Percentiles rank a stretch among this genome's conserved stretches.
phyloP scores from a whole-genome alignment of 371 early-diverging fungal species.

The Mucor saturninus region DNA sequence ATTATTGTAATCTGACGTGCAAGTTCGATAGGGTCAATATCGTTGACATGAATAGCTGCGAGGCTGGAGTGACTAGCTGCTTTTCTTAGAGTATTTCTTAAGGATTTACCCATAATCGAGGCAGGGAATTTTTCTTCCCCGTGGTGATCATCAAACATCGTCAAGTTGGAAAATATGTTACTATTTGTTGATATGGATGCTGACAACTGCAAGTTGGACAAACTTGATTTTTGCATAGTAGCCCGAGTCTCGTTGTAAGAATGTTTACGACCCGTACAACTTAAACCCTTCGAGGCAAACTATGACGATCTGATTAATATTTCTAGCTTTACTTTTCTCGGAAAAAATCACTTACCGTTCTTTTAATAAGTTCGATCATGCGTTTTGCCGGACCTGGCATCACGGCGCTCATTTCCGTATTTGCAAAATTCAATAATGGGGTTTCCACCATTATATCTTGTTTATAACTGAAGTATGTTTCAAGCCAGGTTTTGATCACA shows the following conservation, averaged over 20 bases:
- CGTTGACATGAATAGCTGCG: slow-evolving; percentile 54
- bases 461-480: slow-evolving; percentile 75
- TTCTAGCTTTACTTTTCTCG: too few species aligned
- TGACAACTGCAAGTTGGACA: slow-evolving; percentile 27
- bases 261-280: slow-evolving; percentile 15
- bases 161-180: slow-evolving; percentile 40
- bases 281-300: slow-evolving; percentile 24
- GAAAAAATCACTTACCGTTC: slow-evolving; percentile 30
- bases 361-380: slow-evolving; percentile 43
- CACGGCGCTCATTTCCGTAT: slow-evolving; percentile 34
- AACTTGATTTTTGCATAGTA: slow-evolving; percentile 14
- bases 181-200: slow-evolving; percentile 23
- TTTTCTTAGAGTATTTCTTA: slow-evolving; percentile 41
- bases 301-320: neutral
- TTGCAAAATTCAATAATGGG: slow-evolving; percentile 32
- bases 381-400: slow-evolving; percentile 53
- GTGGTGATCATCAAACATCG: slow-evolving; percentile 40
- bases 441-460: slow-evolving; percentile 53
- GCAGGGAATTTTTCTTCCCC: slow-evolving; percentile 29
- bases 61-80: slow-evolving; percentile 27
- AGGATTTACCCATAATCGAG: slow-evolving; percentile 35
- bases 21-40: slow-evolving; percentile 76
- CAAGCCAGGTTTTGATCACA: slow-evolving; percentile 92
- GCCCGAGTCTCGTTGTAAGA: slow-evolving; percentile 9
- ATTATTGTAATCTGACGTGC: slow-evolving; percentile 80